These are phyloP conservation scores for Linnemannia elongata DNA, from an alignment of 192 early-diverging fungal species.

Conservation along the genomic window DNA sequence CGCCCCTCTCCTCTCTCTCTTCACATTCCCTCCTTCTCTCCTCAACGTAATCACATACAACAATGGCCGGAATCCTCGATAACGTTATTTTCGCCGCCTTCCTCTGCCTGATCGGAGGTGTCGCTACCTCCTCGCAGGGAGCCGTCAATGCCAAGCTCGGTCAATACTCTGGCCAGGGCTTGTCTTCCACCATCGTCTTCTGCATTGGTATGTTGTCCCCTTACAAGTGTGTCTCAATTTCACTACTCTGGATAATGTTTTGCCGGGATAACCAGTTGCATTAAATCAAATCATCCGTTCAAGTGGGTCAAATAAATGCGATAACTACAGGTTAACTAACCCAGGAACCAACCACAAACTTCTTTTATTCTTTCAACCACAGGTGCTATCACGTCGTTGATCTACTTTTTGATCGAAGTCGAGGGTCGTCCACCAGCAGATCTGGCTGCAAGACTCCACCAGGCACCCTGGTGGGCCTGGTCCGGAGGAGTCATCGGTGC, in stretches of 20 bases:
- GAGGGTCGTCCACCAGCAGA: constrained; percentile 24
- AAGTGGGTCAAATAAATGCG: no score
- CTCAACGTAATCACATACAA: background rate
- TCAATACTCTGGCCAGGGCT: constrained; percentile 27
- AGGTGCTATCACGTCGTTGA: constrained; percentile 18
- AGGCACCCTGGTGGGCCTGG: constrained; percentile 62
- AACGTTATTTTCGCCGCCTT: constrained; percentile 27
- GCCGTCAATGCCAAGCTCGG: constrained; percentile 31
- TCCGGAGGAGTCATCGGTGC: constrained; percentile 64
- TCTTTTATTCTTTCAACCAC: background rate
- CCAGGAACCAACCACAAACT: background rate
- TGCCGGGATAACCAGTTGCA: background rate
- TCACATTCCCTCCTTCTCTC: background rate
- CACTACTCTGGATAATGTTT: background rate
- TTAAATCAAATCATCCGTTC: background rate
- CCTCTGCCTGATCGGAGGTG: constrained; percentile 28
- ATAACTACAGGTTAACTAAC: background rate
- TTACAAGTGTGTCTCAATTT: no score
- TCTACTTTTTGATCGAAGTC: constrained; percentile 32
- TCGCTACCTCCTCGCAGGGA: constrained; percentile 30
- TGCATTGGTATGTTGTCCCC: constrained; percentile 11
- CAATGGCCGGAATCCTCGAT: constrained; percentile 17
- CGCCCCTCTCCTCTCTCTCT: background rate
- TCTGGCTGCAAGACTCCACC: background rate
- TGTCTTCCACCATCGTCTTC: constrained; percentile 33